A percentile compares a stretch with the other conserved stretches of the same genome.
Evolutionary conservation across 2,329 filamentous ascomycete species (phyloP).

Genomic region (Trichoderma brevicompactum): DNA sequence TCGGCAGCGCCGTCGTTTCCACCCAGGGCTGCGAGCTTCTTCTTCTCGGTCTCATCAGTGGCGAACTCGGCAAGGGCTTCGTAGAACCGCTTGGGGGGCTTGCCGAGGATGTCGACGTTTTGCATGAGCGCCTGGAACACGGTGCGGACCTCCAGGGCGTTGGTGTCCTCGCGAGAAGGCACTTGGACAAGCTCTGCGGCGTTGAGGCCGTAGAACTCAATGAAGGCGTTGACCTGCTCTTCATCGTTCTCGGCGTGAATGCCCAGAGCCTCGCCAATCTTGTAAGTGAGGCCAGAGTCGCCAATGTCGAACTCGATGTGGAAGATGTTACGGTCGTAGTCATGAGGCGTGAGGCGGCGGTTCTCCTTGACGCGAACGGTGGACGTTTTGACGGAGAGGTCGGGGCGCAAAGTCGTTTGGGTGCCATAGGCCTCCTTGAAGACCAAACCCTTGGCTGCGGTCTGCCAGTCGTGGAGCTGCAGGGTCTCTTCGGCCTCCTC

Average conservation of each 20-base stretch:
- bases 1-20: conserved; percentile 81
- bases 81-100: conserved; percentile 97
- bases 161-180: conserved; percentile 76
- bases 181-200: conserved; percentile 87
- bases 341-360: conserved; percentile 82
- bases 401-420: conserved; percentile 74
- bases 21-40: conserved; percentile 75
- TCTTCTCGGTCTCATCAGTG: conserved; percentile 79
- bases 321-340: conserved; percentile 99
- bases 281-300: conserved; percentile 87
- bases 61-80: conserved; percentile 88
- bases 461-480: conserved; percentile 75
- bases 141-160: conserved; percentile 81
- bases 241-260: conserved; percentile 95
- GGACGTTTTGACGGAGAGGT: conserved; percentile 82
- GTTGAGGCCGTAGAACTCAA: conserved; percentile 85
- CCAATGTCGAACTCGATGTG: conserved; percentile 99
- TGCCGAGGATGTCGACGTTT: conserved; percentile 95
- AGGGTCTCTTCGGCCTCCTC: conserved; percentile 69
- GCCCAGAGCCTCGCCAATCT: conserved; percentile 95
- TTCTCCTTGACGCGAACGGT: conserved; percentile 94
- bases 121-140: conserved; percentile 90
- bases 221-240: conserved; percentile 78
- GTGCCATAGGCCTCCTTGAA: conserved; percentile 96
- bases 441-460: conserved; percentile 80